Evolutionary conservation across 148 eudicot species (phyloP).

Genomic region (Persicaria maculosa): DNA sequence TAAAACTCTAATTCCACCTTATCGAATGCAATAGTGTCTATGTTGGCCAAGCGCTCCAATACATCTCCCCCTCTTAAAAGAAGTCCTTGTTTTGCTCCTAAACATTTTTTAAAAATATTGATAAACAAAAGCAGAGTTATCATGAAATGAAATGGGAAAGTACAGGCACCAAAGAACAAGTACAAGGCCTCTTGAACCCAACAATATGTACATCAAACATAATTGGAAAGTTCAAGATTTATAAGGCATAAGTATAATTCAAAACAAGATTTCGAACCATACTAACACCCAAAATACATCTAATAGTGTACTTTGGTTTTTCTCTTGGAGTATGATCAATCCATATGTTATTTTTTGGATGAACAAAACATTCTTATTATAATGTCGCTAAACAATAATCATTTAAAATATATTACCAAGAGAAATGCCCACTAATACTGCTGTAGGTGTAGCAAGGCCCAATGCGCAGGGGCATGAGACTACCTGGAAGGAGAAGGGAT

Average conservation of each 20-base stretch:
- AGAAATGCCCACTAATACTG: slow-evolving; percentile 94
- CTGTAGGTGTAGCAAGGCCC: slow-evolving; percentile 99
- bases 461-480: slow-evolving; percentile 98
- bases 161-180: neutral
- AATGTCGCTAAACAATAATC: neutral
- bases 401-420: slow-evolving; percentile 41
- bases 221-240: neutral
- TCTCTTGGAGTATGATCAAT: too few relatives aligned
- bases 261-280: neutral
- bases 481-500: slow-evolving; percentile 41
- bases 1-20: slow-evolving; percentile 38
- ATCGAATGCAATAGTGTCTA: slow-evolving; percentile 69
- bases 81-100: slow-evolving; percentile 95
- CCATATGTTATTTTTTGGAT: neutral
- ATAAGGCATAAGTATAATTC: neutral
- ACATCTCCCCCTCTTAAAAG: slow-evolving; percentile 97
- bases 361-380: neutral
- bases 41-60: slow-evolving; percentile 75
- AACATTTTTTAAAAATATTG: slow-evolving; percentile 5
- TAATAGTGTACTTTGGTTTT: too few relatives aligned
- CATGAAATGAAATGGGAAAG: neutral
- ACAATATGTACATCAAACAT: neutral
- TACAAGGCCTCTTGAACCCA: neutral
- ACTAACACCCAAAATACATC: neutral
- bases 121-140: neutral